Percentiles rank a stretch among this genome's conserved stretches.
Evolutionary conservation across 768 basidiomycete genomes (phyloP).

Genomic region (Pulveroboletus sp.): DNA sequence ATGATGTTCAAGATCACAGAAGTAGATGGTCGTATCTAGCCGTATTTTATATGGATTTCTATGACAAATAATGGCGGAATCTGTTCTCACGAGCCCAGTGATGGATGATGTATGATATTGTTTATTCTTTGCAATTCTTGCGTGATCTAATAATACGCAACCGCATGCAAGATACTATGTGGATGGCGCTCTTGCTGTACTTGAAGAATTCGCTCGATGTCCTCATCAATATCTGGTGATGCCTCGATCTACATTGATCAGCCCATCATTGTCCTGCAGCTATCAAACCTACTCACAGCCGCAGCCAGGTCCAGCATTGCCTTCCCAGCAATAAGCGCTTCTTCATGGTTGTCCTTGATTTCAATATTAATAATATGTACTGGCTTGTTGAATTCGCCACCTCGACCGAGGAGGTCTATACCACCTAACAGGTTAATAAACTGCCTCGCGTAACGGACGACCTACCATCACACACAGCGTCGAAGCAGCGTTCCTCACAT

Average conservation of each 20-base stretch:
- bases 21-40: conserved; percentile 1
- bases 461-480: conserved; percentile 96
- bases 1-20: neutral
- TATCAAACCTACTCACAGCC: conserved; percentile 55
- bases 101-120: conserved; percentile 7
- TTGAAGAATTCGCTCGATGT: conserved; percentile 83
- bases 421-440: conserved; percentile 11
- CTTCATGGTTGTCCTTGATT: conserved; percentile 99
- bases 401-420: conserved; percentile 77
- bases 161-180: conserved; percentile 85
- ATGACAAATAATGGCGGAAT: conserved; percentile 51
- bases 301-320: conserved; percentile 89
- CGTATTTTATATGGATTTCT: conserved; percentile 9
- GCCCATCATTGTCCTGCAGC: conserved; percentile 3
- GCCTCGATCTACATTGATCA: conserved; percentile 66
- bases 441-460: conserved; percentile 11
- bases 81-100: conserved; percentile 53
- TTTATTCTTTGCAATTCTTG: conserved; percentile 12
- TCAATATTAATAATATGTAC: conserved; percentile 97
- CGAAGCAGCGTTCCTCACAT: conserved; percentile 98
- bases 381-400: conserved; percentile 89
- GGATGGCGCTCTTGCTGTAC: conserved; percentile 86
- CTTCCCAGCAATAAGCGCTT: conserved; percentile 92
- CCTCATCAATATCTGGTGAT: conserved; percentile 83
- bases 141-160: conserved; percentile 75